Conservation (phyloP, 768 basidiomycete genomes). For the Lactifluus rugatus region DNA sequence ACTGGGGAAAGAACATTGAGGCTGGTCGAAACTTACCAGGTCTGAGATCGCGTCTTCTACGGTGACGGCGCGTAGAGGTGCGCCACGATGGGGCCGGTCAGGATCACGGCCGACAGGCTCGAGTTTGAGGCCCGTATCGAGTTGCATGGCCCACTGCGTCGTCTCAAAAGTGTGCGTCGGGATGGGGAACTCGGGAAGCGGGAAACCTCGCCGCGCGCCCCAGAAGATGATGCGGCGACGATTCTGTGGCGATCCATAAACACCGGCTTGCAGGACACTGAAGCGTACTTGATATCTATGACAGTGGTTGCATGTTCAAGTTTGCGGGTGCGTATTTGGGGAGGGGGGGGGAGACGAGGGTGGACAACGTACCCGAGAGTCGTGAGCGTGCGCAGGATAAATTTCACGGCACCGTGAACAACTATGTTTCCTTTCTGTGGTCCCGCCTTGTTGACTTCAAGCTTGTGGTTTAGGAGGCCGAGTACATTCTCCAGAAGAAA, state of each 20-base stretch:
- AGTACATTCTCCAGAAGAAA: conserved; percentile 67
- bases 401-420: conserved; percentile 53
- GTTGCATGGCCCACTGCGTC: conserved; percentile 5
- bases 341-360: neutral
- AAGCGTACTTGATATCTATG: conserved; percentile 56
- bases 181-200: conserved; percentile 52
- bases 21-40: conserved; percentile 38
- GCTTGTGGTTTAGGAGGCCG: conserved; percentile 45
- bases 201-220: conserved; percentile 48
- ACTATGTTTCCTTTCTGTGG: conserved; percentile 32
- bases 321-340: neutral
- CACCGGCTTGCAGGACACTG: conserved; percentile 57
- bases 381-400: conserved; percentile 48
- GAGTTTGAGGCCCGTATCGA: conserved; percentile 9
- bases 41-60: conserved; percentile 61
- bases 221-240: conserved; percentile 60
- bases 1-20: neutral
- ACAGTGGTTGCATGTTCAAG: neutral
- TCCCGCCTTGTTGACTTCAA: conserved; percentile 31
- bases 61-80: conserved; percentile 50
- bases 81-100: conserved; percentile 27
- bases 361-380: conserved; percentile 46
- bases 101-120: conserved; percentile 3
- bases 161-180: conserved; percentile 46
- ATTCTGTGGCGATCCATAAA: conserved; percentile 65